Evolutionary conservation across 495 filamentous ascomycete species (phyloP).

Genomic region (Hypoxylon fragiforme): DNA sequence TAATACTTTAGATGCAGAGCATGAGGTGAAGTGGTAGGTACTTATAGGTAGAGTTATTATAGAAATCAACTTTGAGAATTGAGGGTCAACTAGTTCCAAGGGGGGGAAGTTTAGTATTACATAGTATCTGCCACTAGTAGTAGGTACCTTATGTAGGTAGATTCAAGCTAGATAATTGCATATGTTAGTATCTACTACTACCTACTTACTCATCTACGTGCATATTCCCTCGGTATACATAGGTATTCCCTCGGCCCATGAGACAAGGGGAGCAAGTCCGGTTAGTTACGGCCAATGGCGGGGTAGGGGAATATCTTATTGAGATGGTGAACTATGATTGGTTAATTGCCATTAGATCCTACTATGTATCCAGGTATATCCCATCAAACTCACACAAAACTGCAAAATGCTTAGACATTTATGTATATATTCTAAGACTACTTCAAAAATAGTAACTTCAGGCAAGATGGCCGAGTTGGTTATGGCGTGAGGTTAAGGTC

Average conservation of each 20-base stretch:
- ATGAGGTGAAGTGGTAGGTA: too few species aligned
- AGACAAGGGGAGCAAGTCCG: conserved; percentile 14
- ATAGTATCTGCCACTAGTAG: not conserved
- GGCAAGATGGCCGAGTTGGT: conserved; percentile 51
- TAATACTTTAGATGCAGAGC: not conserved
- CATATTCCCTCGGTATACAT: not conserved
- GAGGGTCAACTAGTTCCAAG: not conserved
- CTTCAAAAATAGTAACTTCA: too few species aligned
- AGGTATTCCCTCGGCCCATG: conserved; percentile 17
- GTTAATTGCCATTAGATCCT: too few species aligned
- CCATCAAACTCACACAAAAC: too few species aligned
- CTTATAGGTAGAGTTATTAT: too few species aligned
- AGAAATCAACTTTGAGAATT: too few species aligned
- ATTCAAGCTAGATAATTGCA: not conserved
- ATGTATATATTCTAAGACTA: too few species aligned
- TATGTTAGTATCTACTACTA: not conserved
- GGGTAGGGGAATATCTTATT: too few species aligned
- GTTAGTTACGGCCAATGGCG: conserved; percentile 29
- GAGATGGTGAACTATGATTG: too few species aligned
- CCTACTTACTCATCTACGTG: too few species aligned
- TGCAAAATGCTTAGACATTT: too few species aligned
- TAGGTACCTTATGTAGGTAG: not conserved
- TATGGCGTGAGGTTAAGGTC: conserved; percentile 50
- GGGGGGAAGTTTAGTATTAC: not conserved
- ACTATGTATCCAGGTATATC: too few species aligned